Base-by-base conservation (phyloP, 2,329 filamentous ascomycete genomes). In the Delphinella strobiligena region DNA sequence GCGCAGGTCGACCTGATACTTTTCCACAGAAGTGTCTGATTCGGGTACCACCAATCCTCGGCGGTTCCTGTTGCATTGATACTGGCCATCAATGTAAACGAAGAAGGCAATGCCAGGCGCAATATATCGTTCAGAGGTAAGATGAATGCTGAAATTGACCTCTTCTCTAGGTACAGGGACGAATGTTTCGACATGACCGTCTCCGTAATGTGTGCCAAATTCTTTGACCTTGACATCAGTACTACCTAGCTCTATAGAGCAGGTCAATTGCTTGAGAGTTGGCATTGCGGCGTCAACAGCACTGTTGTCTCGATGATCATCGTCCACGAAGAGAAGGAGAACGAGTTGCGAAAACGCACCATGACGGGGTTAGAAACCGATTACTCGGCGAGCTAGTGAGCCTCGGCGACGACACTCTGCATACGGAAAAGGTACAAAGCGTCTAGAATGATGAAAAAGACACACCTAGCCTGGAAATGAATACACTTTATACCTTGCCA, bases 71-170 rank as follows among this genome's bases (percentile, higher is more conserved):
- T 75, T 75, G 54, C 68, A 72, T 49, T 75, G 71, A 45, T 74
- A 74, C 4, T 67, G 54, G 14, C 72, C 72, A 47, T 75, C 72
- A 31, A 74, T 72, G 56, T 66, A 75, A 18, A 75, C 69, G 44
- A 69, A 70, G 52, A 71, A 65, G 2, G 69, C 64, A 9, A 75
- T 53, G 0, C 72, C 72, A 17, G 66, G 61, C 1, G 66, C 66
- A 45, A 75, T 71, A 54, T 67, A 75, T 19, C 61, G 64, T 27
- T 54, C 54, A 0, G 69, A 69, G 2, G 54, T 61, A 30, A 75
- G 58, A 43, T 63, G 67, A 27, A 75, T 56, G 15, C 56, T 61
- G 52, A 75, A 75, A 0, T 61, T 52, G 2, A 57, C 53, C n/a
- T 62, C 54, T 11, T 59, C 53, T 34, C 57, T 52, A 3, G 71